Evolutionary conservation across 257 asterid species (phyloP), one percentile per base, ranked within the genome.

Genomic region (Primulina tabacum): DNA sequence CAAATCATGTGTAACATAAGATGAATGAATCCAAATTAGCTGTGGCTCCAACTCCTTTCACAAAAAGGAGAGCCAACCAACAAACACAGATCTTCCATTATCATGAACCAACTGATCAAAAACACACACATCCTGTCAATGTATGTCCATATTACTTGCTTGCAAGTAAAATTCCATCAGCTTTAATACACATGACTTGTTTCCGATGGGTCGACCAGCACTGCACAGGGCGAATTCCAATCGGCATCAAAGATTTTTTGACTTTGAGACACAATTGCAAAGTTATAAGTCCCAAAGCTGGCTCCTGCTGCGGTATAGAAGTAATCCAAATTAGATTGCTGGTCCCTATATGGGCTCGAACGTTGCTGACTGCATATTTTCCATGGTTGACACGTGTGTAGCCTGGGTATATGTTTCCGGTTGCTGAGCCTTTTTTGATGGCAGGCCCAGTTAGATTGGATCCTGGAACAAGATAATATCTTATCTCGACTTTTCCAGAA

Each of bases 241-340:
- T 91, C 97, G 65, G 97, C 96, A 72, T 87, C 86, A 68, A 89
- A 91, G 65, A 91, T 80, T 72, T 83, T 82, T 69, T 86, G 93
- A 72, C 89, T 93, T 76, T 87, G 92, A 14, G 80, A 66, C 71
- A 91, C 93, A 61, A 91, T 85, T 69, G 83, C 87, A 7, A 75
- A 72, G 61, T 84, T 80, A 73, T 83, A 79, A 8, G 96, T 91
- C 75, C 96, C 96, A 59, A 91, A 89, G 79, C 97, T 86, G 60
- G 89, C 85, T 34, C 96, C 96, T 11, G 96, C 86, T 0, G 92
- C 86, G 4, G 87, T 21, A 47, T 87, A 89, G 76, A 91, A 91
- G 82, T 89, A 89, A 72, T 91, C 97, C 96, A 87, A 8, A 89
- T 63, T n/a, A 91, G 85, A 77, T 91, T 91, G 57, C 95, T 91